Evolutionary conservation across 495 filamentous ascomycete genomes (phyloP).

Genomic region (Amorphotheca resinae): DNA sequence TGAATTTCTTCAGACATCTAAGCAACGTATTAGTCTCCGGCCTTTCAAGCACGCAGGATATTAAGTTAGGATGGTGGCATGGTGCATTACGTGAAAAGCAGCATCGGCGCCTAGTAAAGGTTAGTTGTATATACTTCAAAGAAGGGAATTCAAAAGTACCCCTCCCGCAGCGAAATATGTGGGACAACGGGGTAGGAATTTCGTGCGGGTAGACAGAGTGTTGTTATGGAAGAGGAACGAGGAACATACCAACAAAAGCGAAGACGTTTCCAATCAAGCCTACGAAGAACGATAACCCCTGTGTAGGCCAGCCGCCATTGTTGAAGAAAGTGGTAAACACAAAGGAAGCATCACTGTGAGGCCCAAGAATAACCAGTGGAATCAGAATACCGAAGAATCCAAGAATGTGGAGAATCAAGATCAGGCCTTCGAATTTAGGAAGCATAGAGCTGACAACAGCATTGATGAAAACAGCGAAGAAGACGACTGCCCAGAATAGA

Average conservation of each 20-base stretch:
- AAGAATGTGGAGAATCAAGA: constrained; percentile 32
- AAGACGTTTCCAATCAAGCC: constrained; percentile 31
- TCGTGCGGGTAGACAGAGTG: too few species aligned
- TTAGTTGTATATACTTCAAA: too few species aligned
- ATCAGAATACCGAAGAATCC: constrained; percentile 39
- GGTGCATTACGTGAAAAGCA: constrained; percentile 10
- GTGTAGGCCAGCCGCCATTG: constrained; percentile 26
- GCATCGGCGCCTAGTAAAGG: constrained; percentile 15
- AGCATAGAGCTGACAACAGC: constrained; percentile 22
- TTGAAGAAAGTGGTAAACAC: constrained; percentile 37
- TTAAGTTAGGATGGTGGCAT: too few species aligned
- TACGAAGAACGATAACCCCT: constrained; percentile 33
- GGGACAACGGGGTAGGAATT: too few species aligned
- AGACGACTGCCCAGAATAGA: constrained; percentile 30
- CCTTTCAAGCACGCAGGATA: too few species aligned
- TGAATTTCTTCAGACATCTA: constrained; percentile 35
- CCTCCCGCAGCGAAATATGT: too few species aligned
- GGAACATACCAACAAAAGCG: constrained; percentile 22
- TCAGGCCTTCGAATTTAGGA: constrained; percentile 29
- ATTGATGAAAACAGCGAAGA: constrained; percentile 26
- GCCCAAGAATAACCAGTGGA: constrained; percentile 23
- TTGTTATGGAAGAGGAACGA: too few species aligned
- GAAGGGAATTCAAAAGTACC: too few species aligned
- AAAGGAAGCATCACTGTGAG: constrained; percentile 22
- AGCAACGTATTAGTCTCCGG: too few species aligned